Conservation (phyloP, 129 eudicot species). For the Heracleum sosnowskyi region DNA sequence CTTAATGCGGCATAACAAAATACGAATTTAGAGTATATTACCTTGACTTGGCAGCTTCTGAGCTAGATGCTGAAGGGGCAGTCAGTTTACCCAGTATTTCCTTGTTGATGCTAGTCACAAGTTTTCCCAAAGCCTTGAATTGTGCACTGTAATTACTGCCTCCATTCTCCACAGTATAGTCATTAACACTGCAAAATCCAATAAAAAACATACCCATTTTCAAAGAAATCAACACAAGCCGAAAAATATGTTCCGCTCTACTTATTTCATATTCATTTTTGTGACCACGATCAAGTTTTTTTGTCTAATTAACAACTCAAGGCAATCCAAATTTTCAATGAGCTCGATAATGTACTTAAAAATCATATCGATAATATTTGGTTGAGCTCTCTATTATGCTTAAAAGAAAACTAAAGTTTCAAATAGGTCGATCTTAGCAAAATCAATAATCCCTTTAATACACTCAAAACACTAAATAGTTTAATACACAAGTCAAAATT, state of each 20-base stretch:
- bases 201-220: background rate
- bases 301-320: background rate
- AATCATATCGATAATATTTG: background rate
- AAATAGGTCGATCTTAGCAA: background rate
- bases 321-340: background rate
- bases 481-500: too few species aligned
- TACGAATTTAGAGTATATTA: constrained; percentile 5
- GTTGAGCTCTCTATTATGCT: background rate
- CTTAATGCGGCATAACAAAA: background rate
- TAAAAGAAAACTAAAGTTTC: background rate
- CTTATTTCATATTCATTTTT: background rate
- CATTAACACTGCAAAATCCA: constrained; percentile 46
- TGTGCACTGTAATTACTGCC: constrained; percentile 51
- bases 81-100: constrained; percentile 34
- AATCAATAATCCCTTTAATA: background rate
- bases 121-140: constrained; percentile 65
- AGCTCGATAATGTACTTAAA: background rate
- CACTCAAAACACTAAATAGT: background rate
- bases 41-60: constrained; percentile 35
- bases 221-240: background rate
- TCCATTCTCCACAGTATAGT: constrained; percentile 44
- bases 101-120: constrained; percentile 41
- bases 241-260: too few species aligned
- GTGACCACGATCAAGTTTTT: background rate
- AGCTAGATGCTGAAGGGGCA: constrained; percentile 24